A percentile compares a stretch with the other conserved stretches of the same genome.
Evolutionary conservation across 2,329 filamentous ascomycete species (phyloP).

Genomic region (Phaeoacremonium minimum): DNA sequence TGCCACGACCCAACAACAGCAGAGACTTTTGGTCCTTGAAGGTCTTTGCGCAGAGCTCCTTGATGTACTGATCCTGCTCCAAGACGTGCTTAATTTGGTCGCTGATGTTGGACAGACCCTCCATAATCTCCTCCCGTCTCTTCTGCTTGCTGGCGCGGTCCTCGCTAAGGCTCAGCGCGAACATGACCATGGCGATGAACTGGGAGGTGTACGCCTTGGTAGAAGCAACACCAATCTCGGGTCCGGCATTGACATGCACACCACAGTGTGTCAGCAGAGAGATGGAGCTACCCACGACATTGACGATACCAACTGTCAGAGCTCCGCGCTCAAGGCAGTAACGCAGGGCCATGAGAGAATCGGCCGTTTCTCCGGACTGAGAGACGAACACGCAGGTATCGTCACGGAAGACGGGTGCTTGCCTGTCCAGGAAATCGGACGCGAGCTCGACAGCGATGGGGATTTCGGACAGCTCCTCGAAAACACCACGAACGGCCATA

Average conservation of each 20-base stretch:
- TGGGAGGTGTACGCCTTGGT: conserved; percentile 99
- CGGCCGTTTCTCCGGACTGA: conserved; percentile 96
- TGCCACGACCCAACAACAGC: conserved; percentile 87
- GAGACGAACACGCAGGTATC: conserved; percentile 99
- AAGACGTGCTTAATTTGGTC: conserved; percentile 90
- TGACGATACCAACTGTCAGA: conserved; percentile 95
- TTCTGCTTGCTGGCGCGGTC: conserved; percentile 92
- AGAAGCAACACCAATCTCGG: conserved; percentile 97
- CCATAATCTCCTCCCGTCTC: conserved; percentile 93
- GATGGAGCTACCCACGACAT: conserved; percentile 97
- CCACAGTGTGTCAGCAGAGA: conserved; percentile 98
- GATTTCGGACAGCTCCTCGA: conserved; percentile 97
- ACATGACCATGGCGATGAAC: conserved; percentile 99
- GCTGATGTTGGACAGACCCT: conserved; percentile 82
- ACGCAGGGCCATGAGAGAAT: conserved; percentile 92
- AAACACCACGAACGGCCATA: conserved; percentile 97
- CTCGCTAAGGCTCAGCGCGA: conserved; percentile 91
- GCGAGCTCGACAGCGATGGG: conserved; percentile 95
- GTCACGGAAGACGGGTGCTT: conserved; percentile 97
- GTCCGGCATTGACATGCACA: conserved; percentile 98
- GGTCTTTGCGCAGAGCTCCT: conserved; percentile 84
- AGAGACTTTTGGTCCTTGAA: conserved; percentile 98
- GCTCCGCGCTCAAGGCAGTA: conserved; percentile 98
- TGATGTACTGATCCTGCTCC: conserved; percentile 88
- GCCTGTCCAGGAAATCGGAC: conserved; percentile 94